Evolutionary conservation across 768 basidiomycete genomes (phyloP).

Genomic region (Mycena haematopus): DNA sequence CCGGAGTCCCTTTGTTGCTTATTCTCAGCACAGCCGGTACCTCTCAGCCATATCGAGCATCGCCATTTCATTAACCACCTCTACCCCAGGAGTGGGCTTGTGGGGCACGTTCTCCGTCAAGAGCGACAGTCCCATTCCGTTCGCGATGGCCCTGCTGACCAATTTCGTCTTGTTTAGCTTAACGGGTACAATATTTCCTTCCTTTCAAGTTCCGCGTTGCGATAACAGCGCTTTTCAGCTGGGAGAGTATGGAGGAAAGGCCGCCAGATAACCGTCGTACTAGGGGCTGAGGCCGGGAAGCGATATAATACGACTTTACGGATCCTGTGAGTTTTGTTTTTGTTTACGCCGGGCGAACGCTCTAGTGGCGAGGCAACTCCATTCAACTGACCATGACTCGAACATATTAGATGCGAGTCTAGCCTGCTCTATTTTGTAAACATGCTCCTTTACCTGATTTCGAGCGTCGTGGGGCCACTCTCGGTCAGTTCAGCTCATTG

Average conservation of each 20-base stretch:
- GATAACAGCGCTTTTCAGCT: background rate
- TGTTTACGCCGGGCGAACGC: too few relatives aligned
- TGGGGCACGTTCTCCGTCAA: background rate
- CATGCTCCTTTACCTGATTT: conserved; percentile 1
- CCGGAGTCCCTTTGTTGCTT: background rate
- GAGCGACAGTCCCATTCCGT: background rate
- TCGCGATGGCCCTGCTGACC: background rate
- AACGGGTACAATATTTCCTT: background rate
- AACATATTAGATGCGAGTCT: conserved; percentile 12
- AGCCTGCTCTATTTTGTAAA: conserved; percentile 8
- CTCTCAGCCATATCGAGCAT: background rate
- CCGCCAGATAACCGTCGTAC: background rate
- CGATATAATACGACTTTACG: background rate
- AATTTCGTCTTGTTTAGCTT: conserved; percentile 4
- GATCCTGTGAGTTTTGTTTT: background rate
- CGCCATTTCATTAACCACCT: background rate
- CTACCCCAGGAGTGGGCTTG: background rate
- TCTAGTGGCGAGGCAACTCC: background rate
- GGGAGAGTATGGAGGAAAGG: conserved; percentile 10
- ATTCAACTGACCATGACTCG: background rate
- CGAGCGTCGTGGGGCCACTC: background rate
- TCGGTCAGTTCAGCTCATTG: background rate
- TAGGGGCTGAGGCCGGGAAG: background rate
- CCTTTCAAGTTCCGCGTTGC: too few relatives aligned
- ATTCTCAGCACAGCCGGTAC: conserved; percentile 4